Base-by-base conservation (phyloP, 257 asterid genomes). In the Echium plantagineum region DNA sequence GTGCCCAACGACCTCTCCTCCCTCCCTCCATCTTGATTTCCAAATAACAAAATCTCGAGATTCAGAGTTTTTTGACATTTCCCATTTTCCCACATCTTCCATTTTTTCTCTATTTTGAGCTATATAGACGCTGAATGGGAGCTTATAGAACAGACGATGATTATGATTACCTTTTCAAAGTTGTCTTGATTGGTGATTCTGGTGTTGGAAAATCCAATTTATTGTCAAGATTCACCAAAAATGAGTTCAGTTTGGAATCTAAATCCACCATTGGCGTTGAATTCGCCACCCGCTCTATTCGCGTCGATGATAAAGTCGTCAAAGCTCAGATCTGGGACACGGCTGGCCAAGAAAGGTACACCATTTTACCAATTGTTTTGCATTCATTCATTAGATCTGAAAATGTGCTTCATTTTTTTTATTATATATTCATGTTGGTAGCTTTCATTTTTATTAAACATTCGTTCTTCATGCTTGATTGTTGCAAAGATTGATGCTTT, bases 361-460 rank as follows among this genome's bases (percentile, higher is more conserved):
- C 32, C n/a, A n/a, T n/a, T n/a, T n/a, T n/a, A n/a, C n/a, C n/a
- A n/a, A n/a, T n/a, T n/a, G n/a, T n/a, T n/a, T n/a, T n/a, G n/a
- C n/a, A n/a, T n/a, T n/a, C n/a, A 3, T 42, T 42, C 10, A 10
- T 42, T 42, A 10, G 49, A 42, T 42, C 49, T 42, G 5, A 42
- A 42, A 42, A 42, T 42, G 49, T 35, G 16, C 1, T 42, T 42
- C 49, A 10, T 42, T 42, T 42, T 42, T 42, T 19, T n/a, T n/a
- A 63, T 31, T 60, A 24, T 28, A 57, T 66, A 28, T 28, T 28
- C 7, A 28, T 28, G 32, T 28, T 53, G 57, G 58, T 59, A 71
- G 26, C 58, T 66, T 24, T 51, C 46, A 46, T 47, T 69, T 64
- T 52, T 47, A 62, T 63, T 58, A 70, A 28, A 46, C 42, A 47